Percentiles rank a stretch among this genome's conserved stretches.
Conservation (phyloP, 345 rosid genomes). For the Corchorus capsularis region DNA sequence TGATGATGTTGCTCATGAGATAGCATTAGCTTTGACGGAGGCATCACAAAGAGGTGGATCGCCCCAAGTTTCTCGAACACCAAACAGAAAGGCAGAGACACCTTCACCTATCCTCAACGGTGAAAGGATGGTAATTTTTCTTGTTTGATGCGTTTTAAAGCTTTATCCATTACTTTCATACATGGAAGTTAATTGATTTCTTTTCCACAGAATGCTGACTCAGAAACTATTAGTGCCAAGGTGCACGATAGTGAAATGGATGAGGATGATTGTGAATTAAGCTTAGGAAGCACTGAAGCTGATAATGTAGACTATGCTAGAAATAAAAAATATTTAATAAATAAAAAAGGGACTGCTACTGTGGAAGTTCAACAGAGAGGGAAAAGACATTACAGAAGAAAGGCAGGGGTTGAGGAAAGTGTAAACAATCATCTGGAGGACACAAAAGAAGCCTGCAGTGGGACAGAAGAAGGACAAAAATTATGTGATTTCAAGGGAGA, state of each 20-base stretch:
- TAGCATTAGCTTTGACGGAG: slow-evolving; percentile 73
- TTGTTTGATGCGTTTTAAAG: slow-evolving; percentile 20
- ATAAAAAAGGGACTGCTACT: slow-evolving; percentile 41
- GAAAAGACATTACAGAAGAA: slow-evolving; percentile 48
- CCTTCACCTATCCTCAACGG: slow-evolving; percentile 48
- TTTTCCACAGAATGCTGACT: slow-evolving; percentile 55
- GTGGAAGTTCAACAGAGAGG: slow-evolving; percentile 44
- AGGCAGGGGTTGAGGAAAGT: slow-evolving; percentile 43
- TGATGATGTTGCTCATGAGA: slow-evolving; percentile 80
- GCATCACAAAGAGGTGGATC: slow-evolving; percentile 77
- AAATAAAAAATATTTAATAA: slow-evolving; percentile 38
- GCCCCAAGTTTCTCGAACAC: slow-evolving; percentile 57
- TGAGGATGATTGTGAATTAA: slow-evolving; percentile 65
- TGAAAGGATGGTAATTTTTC: slow-evolving; percentile 54
- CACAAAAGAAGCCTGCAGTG: slow-evolving; percentile 82
- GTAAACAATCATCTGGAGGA: slow-evolving; percentile 45
- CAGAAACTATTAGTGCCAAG: slow-evolving; percentile 69
- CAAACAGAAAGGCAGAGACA: slow-evolving; percentile 52
- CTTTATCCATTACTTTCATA: neutral
- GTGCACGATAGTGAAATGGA: slow-evolving; percentile 57
- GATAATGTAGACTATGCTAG: slow-evolving; percentile 51
- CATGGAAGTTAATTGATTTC: slow-evolving; percentile 31
- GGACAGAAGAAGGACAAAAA: slow-evolving; percentile 77
- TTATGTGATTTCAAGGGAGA: slow-evolving; percentile 44
- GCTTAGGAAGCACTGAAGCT: slow-evolving; percentile 79